Base-by-base conservation (phyloP, 129 eudicot species). In the Flaveria robusta region DNA sequence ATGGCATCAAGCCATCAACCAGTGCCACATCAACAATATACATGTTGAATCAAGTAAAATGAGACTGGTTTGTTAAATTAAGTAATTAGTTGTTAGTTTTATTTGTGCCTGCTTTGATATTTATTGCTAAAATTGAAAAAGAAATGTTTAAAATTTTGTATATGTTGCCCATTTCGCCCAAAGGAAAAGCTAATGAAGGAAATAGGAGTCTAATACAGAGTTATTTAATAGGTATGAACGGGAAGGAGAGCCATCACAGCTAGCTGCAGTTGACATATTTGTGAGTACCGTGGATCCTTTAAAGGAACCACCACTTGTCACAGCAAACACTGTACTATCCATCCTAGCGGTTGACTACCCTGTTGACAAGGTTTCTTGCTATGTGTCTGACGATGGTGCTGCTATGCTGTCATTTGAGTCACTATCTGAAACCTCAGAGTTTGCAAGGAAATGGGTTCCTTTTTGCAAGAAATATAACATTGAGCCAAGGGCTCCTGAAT, bases 271-370 rank as follows among this genome's bases (percentile, higher is more conserved):
- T 75, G 99, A 94, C 85, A 91, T 94, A 19, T 94, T 94, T 77
- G 99, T 94, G 84, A 94, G 99, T 91, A 94, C 99, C 24, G 99
- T 94, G 50, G 99, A 94, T 75, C 99, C 99, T 41, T 84, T 94
- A 41, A 94, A 94, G 92, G 99, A 94, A 79, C 99, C 99, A 66
- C 99, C 99, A 73, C 96, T 94, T 73, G 99, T 94, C 69, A 94
- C 97, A 66, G 99, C 99, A 59, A 94, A 94, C 87, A 94, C 99
- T 4, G 97, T 94, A 41, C 70, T 94, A 74, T 94, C 99, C 64
- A 94, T 94, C 79, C 96, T 94, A 81, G 90, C 99, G 52, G 97
- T 94, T 74, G 99, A 94, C 82, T 94, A 94, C 75, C 99, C 99
- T 2, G 99, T 94, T 74, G 99, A 94, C 82, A 94, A 94, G 88